These are phyloP conservation scores for Kalanchoe fedtschenkoi DNA, from an alignment of 164 flowering plant genomes.

Conservation along the genomic window DNA sequence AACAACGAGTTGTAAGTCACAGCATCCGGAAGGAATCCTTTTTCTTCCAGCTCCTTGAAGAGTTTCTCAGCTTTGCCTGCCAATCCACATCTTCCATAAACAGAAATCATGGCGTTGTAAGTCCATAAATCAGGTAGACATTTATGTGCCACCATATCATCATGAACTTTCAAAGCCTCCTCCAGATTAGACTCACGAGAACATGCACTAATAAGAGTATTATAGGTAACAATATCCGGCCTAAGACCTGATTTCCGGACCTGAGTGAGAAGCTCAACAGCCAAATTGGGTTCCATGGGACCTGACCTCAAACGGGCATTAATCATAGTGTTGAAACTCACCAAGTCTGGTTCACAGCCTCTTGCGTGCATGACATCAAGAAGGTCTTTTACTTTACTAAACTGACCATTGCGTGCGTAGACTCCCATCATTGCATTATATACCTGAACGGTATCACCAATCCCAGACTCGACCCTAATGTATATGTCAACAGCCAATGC, in stretches of 20 bases:
- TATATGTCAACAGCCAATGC: constrained; percentile 67
- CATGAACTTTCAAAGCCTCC: constrained; percentile 57
- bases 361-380: constrained; percentile 57
- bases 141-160: constrained; percentile 43
- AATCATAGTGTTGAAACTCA: constrained; percentile 86
- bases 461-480: constrained; percentile 34
- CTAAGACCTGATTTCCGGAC: constrained; percentile 63
- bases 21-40: constrained; percentile 80
- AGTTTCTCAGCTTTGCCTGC: constrained; percentile 55
- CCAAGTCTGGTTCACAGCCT: constrained; percentile 83
- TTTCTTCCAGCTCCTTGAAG: constrained; percentile 51
- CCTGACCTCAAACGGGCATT: constrained; percentile 71
- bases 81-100: constrained; percentile 75
- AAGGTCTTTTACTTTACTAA: constrained; percentile 54
- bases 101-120: constrained; percentile 94
- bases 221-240: constrained; percentile 89
- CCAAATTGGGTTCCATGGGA: constrained; percentile 38
- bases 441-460: constrained; percentile 61
- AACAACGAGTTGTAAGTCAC: constrained; percentile 86
- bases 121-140: constrained; percentile 97
- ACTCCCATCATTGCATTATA: constrained; percentile 98
- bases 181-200: constrained; percentile 68
- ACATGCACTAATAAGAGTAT: constrained; percentile 86
- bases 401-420: constrained; percentile 69
- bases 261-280: constrained; percentile 51